phyloP scores from a whole-genome alignment of 495 filamentous ascomycete species.

The Bombardia bombarda region DNA sequence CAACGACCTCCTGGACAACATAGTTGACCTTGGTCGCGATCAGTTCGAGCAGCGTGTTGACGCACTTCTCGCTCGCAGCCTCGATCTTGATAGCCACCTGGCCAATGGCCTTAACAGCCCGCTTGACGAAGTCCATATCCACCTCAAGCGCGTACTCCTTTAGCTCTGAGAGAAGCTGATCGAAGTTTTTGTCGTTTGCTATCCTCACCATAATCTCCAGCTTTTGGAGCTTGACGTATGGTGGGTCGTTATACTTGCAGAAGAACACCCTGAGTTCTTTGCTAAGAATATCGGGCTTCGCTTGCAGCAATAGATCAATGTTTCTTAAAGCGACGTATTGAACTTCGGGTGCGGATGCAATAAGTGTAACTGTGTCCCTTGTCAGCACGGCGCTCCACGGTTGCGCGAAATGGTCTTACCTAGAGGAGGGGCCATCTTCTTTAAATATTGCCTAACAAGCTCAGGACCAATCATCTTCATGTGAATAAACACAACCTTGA shows the following conservation, averaged over 20 bases:
- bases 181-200: constrained; percentile 94
- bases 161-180: constrained; percentile 86
- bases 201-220: constrained; percentile 99
- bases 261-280: constrained; percentile 98
- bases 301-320: constrained; percentile 90
- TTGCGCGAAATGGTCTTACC: constrained; percentile 44
- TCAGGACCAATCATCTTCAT: constrained; percentile 80
- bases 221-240: constrained; percentile 95
- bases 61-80: constrained; percentile 83
- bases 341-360: constrained; percentile 92
- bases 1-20: constrained; percentile 95
- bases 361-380: constrained; percentile 65
- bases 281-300: constrained; percentile 90
- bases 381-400: constrained; percentile 11
- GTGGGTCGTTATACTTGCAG: constrained; percentile 99
- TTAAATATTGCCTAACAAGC: constrained; percentile 70
- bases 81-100: constrained; percentile 99
- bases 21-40: constrained; percentile 98
- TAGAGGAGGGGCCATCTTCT: constrained; percentile 96
- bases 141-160: constrained; percentile 98
- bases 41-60: constrained; percentile 85
- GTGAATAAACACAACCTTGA: constrained; percentile 96
- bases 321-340: constrained; percentile 96
- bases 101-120: constrained; percentile 90
- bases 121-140: constrained; percentile 96